Percentiles rank a stretch among this genome's conserved stretches.
These are phyloP conservation scores for Debaryomyces psychrophilus DNA, from an alignment of 1,139 yeast genomes.

Conservation along the genomic window DNA sequence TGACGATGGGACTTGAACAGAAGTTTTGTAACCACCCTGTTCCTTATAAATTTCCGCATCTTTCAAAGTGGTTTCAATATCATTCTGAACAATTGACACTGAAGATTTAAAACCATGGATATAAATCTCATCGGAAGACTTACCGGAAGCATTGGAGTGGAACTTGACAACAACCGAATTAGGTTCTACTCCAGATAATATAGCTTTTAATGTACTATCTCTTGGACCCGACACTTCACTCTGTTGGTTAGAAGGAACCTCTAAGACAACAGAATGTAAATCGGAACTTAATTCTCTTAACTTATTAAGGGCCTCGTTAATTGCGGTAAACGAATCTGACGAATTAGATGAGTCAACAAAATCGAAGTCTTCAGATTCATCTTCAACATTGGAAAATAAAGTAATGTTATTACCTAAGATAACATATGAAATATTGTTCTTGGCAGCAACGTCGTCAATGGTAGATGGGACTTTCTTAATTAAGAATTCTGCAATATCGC, in stretches of 20 bases:
- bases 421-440: constrained; percentile 56
- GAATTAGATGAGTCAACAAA: constrained; percentile 28
- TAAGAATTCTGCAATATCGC: constrained; percentile 74
- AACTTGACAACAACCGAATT: constrained; percentile 46
- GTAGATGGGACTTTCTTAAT: constrained; percentile 52
- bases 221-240: constrained; percentile 59
- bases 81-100: constrained; percentile 56
- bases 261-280: constrained; percentile 54
- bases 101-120: constrained; percentile 65
- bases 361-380: constrained; percentile 34
- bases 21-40: constrained; percentile 58
- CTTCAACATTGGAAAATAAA: constrained; percentile 34
- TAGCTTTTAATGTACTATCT: constrained; percentile 56
- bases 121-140: constrained; percentile 55
- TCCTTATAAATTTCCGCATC: constrained; percentile 68
- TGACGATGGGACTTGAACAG: constrained; percentile 61
- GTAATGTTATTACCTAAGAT: constrained; percentile 51
- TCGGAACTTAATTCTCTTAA: constrained; percentile 63
- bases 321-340: constrained; percentile 43
- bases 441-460: constrained; percentile 49
- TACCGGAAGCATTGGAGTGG: constrained; percentile 42
- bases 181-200: constrained; percentile 43
- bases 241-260: constrained; percentile 61
- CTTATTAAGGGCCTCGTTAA: constrained; percentile 52
- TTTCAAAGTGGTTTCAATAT: constrained; percentile 56